A percentile compares a stretch with the other conserved stretches of the same genome.
Evolutionary conservation across 2,329 filamentous ascomycete species (phyloP).

Genomic region (Fusarium luffae): DNA sequence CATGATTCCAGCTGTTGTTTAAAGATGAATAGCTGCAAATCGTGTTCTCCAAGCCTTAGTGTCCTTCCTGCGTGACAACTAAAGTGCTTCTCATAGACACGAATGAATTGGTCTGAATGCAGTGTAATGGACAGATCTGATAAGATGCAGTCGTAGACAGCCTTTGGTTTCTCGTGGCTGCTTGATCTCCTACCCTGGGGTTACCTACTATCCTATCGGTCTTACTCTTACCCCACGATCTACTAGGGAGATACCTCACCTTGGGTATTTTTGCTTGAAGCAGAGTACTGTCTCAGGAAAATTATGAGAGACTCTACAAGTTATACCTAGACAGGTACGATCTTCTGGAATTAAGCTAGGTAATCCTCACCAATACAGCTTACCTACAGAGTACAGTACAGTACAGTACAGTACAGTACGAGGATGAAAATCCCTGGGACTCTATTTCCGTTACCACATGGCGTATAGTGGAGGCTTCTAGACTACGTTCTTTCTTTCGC

Average conservation of each 20-base stretch:
- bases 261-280: background rate
- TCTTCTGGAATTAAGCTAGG: background rate
- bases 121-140: background rate
- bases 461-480: conserved; percentile 24
- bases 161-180: conserved; percentile 23
- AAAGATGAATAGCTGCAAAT: background rate
- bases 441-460: conserved; percentile 44
- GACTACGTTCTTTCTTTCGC: conserved; percentile 21
- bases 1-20: background rate
- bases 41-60: background rate
- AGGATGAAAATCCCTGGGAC: conserved; percentile 6
- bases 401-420: no score
- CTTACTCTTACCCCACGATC: conserved; percentile 44
- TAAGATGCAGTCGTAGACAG: background rate
- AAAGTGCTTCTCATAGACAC: no score
- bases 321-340: background rate
- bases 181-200: conserved; percentile 21
- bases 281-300: background rate
- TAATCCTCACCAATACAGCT: background rate
- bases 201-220: background rate
- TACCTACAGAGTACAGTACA: no score
- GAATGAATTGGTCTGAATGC: background rate
- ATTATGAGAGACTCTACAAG: background rate
- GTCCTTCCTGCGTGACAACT: background rate
- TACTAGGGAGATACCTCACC: conserved; percentile 10